Base-by-base conservation (phyloP, 306 rosid species). In the Vachellia pachyceras region DNA sequence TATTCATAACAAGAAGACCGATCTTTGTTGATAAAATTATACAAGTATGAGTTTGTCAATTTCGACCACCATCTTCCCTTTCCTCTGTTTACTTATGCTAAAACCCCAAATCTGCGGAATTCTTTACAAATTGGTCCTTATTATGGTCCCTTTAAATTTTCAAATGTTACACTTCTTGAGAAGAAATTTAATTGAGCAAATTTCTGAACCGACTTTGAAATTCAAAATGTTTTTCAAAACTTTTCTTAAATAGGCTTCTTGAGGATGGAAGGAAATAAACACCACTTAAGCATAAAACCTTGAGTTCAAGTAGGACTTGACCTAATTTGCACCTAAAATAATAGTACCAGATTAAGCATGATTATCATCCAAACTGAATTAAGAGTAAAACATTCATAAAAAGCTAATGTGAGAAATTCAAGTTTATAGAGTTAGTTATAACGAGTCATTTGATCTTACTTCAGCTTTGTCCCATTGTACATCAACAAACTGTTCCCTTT, bases 381-480 rank as follows among this genome's bases (percentile, higher is more conserved):
- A 54, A n/a, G 6, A 25, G n/a, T 61, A 13, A 12, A 61, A 5
- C 68, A 61, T 35, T 29, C 9, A 75, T 73, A 9, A 22, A 22
- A 20, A 20, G 50, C 67, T 20, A 20, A 55, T 22, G 64, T 72
- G 68, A 50, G 71, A 72, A 14, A 39, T 67, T 66, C 57, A 72
- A 12, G 75, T 36, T 68, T 76, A 84, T 73, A 29, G 33, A 29
- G 33, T 29, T 29, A 29, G 33, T 29, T 29, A 29, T 29, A 77
- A 42, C 63, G 79, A 33, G 65, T 85, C 80, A 52, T 73, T 70
- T 33, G 54, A 55, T 42, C 52, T 83, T 74, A 55, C 7, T 78
- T 83, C 82, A 54, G 84, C 85, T 78, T 88, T 79, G 54, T 69
- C 73, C 7, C 47, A 41, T 57, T 10, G 13, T 23, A 77, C 80